phyloP scores from a whole-genome alignment of 2,329 filamentous ascomycete species.

The Aspergillus sp. region DNA sequence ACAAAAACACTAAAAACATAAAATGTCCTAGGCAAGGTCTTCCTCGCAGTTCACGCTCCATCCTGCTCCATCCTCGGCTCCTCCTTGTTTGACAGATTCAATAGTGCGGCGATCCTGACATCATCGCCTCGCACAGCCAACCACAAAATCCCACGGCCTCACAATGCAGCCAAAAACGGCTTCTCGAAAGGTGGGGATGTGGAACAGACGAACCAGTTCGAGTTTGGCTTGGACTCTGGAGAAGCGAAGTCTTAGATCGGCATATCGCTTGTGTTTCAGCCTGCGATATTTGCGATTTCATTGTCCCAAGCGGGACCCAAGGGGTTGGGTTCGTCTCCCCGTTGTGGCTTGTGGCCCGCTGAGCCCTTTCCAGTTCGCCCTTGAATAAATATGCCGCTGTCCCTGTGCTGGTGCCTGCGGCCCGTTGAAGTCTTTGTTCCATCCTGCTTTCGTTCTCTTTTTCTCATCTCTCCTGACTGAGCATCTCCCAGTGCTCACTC shows the following conservation, averaged over 20 bases:
- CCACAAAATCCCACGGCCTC: background rate
- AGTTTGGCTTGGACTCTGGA: slow-evolving; percentile 11
- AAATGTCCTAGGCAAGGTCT: background rate
- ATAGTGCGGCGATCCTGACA: slow-evolving; percentile 22
- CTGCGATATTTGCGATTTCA: slow-evolving; percentile 10
- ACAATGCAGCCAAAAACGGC: background rate
- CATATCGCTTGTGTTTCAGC: slow-evolving; percentile 20
- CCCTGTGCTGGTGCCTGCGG: too few relatives aligned
- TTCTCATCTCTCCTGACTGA: background rate
- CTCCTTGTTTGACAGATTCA: slow-evolving; percentile 4
- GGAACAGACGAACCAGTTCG: slow-evolving; percentile 11
- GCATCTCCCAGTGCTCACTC: background rate
- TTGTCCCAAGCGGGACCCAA: slow-evolving; percentile 3
- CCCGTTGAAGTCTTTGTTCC: too few relatives aligned
- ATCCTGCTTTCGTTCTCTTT: slow-evolving; percentile 4
- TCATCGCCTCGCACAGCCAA: background rate
- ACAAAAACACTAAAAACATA: too few relatives aligned
- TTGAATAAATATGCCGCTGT: too few relatives aligned
- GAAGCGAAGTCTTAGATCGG: slow-evolving; percentile 14
- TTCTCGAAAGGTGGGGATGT: background rate
- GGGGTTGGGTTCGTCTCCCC: slow-evolving; percentile 8
- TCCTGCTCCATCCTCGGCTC: background rate
- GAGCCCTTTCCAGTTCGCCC: too few relatives aligned
- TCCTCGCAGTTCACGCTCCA: background rate
- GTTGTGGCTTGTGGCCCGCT: background rate